Evolutionary conservation across 2,329 filamentous ascomycete genomes (phyloP).

Genomic region (Stagonosporopsis chrysanthemi): DNA sequence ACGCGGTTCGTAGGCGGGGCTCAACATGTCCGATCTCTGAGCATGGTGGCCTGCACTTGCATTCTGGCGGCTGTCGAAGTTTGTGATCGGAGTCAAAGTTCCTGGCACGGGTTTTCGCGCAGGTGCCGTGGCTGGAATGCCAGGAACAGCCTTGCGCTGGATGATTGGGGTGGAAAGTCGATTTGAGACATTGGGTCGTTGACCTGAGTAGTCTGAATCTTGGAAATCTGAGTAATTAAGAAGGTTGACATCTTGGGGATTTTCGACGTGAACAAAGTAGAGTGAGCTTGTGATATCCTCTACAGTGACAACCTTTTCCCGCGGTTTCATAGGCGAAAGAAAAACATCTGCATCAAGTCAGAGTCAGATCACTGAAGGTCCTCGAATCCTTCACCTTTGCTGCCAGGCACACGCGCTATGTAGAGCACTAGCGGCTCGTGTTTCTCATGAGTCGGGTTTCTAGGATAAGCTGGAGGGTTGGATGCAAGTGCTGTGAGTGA

Average conservation of each 20-base stretch:
- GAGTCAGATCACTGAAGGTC: neutral
- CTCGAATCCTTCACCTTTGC: constrained; percentile 68
- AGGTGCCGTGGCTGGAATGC: constrained; percentile 21
- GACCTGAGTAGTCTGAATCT: constrained; percentile 23
- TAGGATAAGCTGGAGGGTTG: constrained; percentile 85
- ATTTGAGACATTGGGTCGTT: constrained; percentile 14
- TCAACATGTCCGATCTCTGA: constrained; percentile 26
- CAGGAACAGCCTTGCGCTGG: constrained; percentile 42
- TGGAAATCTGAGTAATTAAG: constrained; percentile 26
- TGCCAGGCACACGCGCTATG: constrained; percentile 91
- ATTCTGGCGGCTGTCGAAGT: constrained; percentile 42
- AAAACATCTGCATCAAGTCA: constrained; percentile 74
- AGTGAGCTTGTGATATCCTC: constrained; percentile 87
- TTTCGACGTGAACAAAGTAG: constrained; percentile 87
- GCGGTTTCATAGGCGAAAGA: constrained; percentile 87
- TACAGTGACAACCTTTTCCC: constrained; percentile 84
- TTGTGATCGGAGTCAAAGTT: constrained; percentile 35
- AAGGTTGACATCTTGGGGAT: constrained; percentile 60
- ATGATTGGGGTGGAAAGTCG: constrained; percentile 28
- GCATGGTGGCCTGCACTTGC: constrained; percentile 29
- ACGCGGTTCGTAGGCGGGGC: constrained; percentile 31
- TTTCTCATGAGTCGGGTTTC: constrained; percentile 73
- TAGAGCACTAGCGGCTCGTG: constrained; percentile 82
- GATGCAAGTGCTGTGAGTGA: constrained; percentile 80
- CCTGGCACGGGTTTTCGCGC: constrained; percentile 40